These are phyloP conservation scores for Clonostachys byssicola DNA, from an alignment of 2,329 filamentous ascomycete species.

Conservation along the genomic window DNA sequence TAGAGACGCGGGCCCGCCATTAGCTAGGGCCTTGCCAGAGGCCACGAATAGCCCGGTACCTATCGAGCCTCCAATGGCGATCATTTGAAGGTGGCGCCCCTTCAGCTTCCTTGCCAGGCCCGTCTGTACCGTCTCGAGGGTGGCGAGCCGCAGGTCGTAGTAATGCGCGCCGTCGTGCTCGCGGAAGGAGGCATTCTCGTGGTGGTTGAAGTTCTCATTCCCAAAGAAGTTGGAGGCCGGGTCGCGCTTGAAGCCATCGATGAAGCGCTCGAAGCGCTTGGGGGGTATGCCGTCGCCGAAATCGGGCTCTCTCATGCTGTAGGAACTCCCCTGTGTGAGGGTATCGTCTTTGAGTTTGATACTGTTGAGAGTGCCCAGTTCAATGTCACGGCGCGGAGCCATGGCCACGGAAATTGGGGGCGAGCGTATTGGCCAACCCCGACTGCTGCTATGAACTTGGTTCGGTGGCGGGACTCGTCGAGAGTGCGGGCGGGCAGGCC, in stretches of 20 bases:
- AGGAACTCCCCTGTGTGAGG: constrained; percentile 41
- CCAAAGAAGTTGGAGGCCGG: constrained; percentile 44
- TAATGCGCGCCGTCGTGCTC: constrained; percentile 38
- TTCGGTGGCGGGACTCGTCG: too few species aligned
- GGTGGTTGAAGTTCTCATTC: constrained; percentile 30
- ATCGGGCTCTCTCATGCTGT: constrained; percentile 45
- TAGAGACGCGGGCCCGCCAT: constrained; percentile 74
- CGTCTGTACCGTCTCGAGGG: constrained; percentile 72
- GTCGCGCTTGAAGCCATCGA: constrained; percentile 63
- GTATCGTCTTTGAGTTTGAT: constrained; percentile 57
- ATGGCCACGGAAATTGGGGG: constrained; percentile 14
- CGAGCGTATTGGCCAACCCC: neutral
- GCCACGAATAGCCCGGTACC: constrained; percentile 85
- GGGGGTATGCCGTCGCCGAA: constrained; percentile 31
- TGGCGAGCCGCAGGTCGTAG: constrained; percentile 52
- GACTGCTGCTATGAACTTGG: too few species aligned
- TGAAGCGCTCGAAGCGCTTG: constrained; percentile 32
- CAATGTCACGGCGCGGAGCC: constrained; percentile 37
- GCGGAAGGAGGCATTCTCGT: constrained; percentile 16
- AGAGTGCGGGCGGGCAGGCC: too few species aligned
- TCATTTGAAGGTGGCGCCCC: constrained; percentile 90
- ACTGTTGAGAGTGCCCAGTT: constrained; percentile 53
- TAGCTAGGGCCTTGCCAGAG: constrained; percentile 65
- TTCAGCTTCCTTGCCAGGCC: constrained; percentile 75
- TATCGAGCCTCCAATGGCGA: constrained; percentile 91